These are phyloP conservation scores for Cladosporium cucumerinum DNA, from an alignment of 2,329 filamentous ascomycete species.

Conservation along the genomic window DNA sequence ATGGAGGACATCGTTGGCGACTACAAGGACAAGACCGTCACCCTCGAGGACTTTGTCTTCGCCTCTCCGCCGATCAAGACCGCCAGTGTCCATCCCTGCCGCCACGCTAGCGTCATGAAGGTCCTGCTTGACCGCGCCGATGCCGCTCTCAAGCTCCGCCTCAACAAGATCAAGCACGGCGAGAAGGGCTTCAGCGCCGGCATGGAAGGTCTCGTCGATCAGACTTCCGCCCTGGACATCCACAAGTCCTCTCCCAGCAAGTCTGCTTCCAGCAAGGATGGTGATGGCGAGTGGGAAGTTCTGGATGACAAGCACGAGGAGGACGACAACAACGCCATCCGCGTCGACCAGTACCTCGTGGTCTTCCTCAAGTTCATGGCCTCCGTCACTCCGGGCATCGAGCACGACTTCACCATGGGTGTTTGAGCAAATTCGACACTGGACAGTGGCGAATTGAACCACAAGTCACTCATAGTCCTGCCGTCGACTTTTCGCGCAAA, in stretches of 20 bases:
- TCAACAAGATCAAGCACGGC: constrained; percentile 69
- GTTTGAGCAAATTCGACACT: constrained; percentile 53
- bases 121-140: constrained; percentile 92
- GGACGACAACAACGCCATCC: constrained; percentile 69
- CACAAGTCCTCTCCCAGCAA: constrained; percentile 47
- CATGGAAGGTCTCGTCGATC: constrained; percentile 82
- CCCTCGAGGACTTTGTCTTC: constrained; percentile 94
- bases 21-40: constrained; percentile 98
- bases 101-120: constrained; percentile 98
- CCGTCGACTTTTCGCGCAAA: constrained; percentile 30
- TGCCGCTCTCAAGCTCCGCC: constrained; percentile 81
- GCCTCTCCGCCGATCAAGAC: constrained; percentile 91
- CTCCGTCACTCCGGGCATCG: constrained; percentile 87
- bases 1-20: constrained; percentile 96
- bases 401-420: constrained; percentile 97
- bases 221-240: constrained; percentile 58
- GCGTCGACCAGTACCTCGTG: constrained; percentile 84
- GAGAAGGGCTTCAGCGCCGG: constrained; percentile 53
- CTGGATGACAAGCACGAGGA: constrained; percentile 53
- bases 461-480: constrained; percentile 28
- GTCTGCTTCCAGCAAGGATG: constrained; percentile 40
- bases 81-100: constrained; percentile 94
- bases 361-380: constrained; percentile 78
- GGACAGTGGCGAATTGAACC: background rate
- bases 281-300: constrained; percentile 62